Evolutionary conservation across 352 stramenopile species (phyloP).

Genomic region (Albugo candida): DNA sequence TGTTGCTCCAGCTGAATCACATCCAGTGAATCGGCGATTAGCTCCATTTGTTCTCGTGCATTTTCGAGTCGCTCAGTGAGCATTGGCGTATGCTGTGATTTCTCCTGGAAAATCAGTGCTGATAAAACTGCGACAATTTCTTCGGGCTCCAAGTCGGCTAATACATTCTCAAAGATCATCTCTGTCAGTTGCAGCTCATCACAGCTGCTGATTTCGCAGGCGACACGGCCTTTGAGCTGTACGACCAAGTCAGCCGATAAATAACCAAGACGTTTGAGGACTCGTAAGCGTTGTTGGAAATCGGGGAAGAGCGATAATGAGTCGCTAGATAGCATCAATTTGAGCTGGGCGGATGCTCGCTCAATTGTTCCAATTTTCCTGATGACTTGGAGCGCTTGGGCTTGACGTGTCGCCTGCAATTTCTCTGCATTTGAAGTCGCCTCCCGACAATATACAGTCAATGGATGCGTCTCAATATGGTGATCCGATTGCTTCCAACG

Average conservation of each 20-base stretch:
- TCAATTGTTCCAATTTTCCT: slow-evolving; percentile 5
- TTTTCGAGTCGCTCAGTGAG: slow-evolving; percentile 48
- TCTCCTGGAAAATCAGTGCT: slow-evolving; percentile 94
- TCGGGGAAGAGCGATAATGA: slow-evolving; percentile 92
- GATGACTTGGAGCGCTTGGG: too few species aligned
- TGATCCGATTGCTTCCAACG: slow-evolving; percentile 33
- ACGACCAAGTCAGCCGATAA: slow-evolving; percentile 76
- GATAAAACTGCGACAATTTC: slow-evolving; percentile 94
- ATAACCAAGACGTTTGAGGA: slow-evolving; percentile 90
- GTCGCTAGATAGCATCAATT: slow-evolving; percentile 55
- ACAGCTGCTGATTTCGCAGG: slow-evolving; percentile 96
- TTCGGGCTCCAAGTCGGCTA: slow-evolving; percentile 90
- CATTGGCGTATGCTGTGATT: slow-evolving; percentile 55
- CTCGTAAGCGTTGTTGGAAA: slow-evolving; percentile 87
- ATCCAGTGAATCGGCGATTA: slow-evolving; percentile 56
- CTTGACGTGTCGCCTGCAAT: too few species aligned
- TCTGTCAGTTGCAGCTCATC: slow-evolving; percentile 96
- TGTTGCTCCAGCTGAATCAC: slow-evolving; percentile 70
- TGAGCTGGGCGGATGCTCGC: neutral
- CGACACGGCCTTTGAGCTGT: slow-evolving; percentile 91
- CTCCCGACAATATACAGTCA: neutral
- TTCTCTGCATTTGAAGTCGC: too few species aligned
- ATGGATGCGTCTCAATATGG: slow-evolving; percentile 24
- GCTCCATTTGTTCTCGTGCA: slow-evolving; percentile 76
- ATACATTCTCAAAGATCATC: slow-evolving; percentile 97